Evolutionary conservation across 169 alveolate genomes (phyloP).

Genomic region (Miamiensis avidus): DNA sequence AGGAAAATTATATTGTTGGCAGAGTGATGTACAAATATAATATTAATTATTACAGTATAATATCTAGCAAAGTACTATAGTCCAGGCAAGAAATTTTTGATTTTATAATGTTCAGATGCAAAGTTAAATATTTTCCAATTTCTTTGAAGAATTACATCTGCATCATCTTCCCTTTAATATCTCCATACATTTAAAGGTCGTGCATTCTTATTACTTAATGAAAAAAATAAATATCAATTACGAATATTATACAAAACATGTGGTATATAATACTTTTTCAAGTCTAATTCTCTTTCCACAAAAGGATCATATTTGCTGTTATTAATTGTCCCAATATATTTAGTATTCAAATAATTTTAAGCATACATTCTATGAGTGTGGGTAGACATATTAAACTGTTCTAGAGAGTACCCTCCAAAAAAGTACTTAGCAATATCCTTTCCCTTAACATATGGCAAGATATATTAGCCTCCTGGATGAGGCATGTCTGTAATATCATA

Average conservation of each 20-base stretch:
- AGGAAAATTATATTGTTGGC: background rate
- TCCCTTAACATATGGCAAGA: slow-evolving; percentile 8
- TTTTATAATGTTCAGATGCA: background rate
- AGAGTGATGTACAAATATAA: too few species aligned
- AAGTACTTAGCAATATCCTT: slow-evolving; percentile 15
- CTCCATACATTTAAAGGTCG: background rate
- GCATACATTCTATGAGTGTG: slow-evolving; percentile 18
- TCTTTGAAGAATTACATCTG: background rate
- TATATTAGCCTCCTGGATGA: slow-evolving; percentile 29
- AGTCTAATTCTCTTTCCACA: background rate
- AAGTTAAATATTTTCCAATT: background rate
- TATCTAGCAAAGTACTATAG: slow-evolving; percentile 13
- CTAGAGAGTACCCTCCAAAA: slow-evolving; percentile 11
- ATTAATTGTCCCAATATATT: slow-evolving; percentile 15
- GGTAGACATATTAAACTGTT: background rate
- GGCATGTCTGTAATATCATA: slow-evolving; percentile 14
- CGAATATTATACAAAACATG: too few species aligned
- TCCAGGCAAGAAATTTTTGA: slow-evolving; percentile 15
- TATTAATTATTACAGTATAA: slow-evolving; percentile 2
- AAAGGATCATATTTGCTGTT: background rate
- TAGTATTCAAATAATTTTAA: background rate
- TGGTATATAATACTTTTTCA: background rate
- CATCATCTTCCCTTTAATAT: background rate
- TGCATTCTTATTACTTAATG: background rate
- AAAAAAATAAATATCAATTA: background rate